Base-by-base conservation (phyloP, 176 grass and related monocot genomes). In the maize (Zea mays) region DNA sequence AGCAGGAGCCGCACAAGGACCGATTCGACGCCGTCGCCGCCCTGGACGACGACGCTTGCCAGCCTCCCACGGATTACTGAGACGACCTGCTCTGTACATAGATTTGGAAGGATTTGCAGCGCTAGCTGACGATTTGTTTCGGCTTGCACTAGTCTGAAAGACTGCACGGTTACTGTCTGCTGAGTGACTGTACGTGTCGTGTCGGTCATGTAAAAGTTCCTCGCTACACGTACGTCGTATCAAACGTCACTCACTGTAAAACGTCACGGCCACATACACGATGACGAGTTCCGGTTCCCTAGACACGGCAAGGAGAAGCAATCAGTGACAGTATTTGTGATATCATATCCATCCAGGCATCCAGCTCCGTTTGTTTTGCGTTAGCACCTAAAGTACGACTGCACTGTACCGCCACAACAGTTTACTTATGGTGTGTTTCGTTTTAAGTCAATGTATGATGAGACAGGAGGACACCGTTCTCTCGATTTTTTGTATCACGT, bases 1-100 rank as follows among this genome's bases (percentile, higher is more conserved):
- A 88, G 71, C 76, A 82, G 75, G 84, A 54, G 38, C 76, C 71
- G 50, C 69, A 10, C 21, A 84, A 73, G 77, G 74, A 76, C 46
- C 56, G 33, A 72, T 16, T 58, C 63, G 78, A 87, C n/a, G 49
- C 63, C 13, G 44, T 60, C 10, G 61, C 20, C 15, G 48, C 71
- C 15, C 27, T 27, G 27, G 27, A 27, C 27, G 27, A 90, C 50
- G 81, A 88, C 67, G 82, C 59, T 19, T 75, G 5, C 71, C 80
- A 92, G n/a, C 71, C 83, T 79, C 88, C 90, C 17, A 83, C 79
- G 42, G 83, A 96, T 62, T 90, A 86, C 82, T 91, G 76, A 88
- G 56, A 59, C 47, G 5, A 5, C 6, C 35, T 51, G 1, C 10
- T 21, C n/a, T 78, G 76, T 67, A 78, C 46, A 78, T 54, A 78